Evolutionary conservation across 148 eudicot species (phyloP).

Genomic region (Polygonum aviculare): DNA sequence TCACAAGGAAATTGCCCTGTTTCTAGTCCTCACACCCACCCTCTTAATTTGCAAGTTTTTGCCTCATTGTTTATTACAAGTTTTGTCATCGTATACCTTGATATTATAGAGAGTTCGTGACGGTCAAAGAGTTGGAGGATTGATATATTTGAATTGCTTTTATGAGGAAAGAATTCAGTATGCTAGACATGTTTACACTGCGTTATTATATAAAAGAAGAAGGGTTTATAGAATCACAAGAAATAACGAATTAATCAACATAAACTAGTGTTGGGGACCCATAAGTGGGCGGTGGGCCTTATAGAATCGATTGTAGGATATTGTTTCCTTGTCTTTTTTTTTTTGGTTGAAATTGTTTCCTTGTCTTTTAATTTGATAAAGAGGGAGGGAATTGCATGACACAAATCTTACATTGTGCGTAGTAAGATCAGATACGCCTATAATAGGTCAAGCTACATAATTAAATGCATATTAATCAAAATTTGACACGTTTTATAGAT

Average conservation of each 20-base stretch:
- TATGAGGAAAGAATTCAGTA: too few relatives aligned
- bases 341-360: too few relatives aligned
- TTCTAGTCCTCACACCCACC: background rate
- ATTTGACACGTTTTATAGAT: background rate
- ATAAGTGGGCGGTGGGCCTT: background rate
- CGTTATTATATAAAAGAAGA: too few relatives aligned
- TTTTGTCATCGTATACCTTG: background rate
- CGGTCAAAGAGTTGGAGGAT: too few relatives aligned
- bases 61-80: background rate
- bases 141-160: too few relatives aligned
- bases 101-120: too few relatives aligned
- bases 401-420: background rate
- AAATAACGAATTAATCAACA: too few relatives aligned
- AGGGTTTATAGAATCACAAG: too few relatives aligned
- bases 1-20: background rate
- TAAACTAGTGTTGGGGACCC: background rate
- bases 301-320: background rate
- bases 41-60: background rate
- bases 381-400: background rate
- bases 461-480: background rate
- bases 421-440: background rate
- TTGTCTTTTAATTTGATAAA: background rate
- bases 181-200: too few relatives aligned
- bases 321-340: background rate
- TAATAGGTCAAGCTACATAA: background rate